Evolutionary conservation across 331 rosid species (phyloP), one percentile per base, ranked within the genome.

Genomic region (Rosa hybrid): DNA sequence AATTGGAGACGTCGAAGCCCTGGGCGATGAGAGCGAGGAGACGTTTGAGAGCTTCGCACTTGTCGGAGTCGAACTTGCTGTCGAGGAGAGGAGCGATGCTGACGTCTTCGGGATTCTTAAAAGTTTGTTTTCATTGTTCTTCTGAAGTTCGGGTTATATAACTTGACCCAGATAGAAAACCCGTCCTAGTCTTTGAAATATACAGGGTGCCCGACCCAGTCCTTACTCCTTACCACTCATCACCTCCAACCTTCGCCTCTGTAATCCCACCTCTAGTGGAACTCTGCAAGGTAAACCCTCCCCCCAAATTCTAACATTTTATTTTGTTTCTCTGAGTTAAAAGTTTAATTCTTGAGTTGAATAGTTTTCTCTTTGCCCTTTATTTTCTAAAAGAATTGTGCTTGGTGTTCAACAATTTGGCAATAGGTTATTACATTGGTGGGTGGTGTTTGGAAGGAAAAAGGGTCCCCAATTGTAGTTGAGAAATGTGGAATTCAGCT

Each of bases 11-110:
- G 59, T 93, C 96, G 80, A 88, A 88, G 77, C 99, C 99, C 83
- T 96, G 98, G 60, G 99, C 94, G 86, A 96, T 92, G 89, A 93
- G 97, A 79, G 97, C 98, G 64, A 96, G 97, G 27, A 93, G 76
- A 44, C 99, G 96, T 80, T 96, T 96, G 67, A 96, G 99, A 78
- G 99, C 99, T 83, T 96, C 99, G 79, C 90, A 90, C 79, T 90
- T 96, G 86, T 93, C 98, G 57, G 97, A 90, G 81, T 93, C 99
- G 90, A 93, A 96, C 85, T 83, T 93, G 89, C 98, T 93, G 75
- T 96, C 98, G 71, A 96, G 94, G 23, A 93, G 89, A 27, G 94
- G 89, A 39, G 90, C 90, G 72, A 96, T 96, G 84, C 74, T 93
- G 63, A 88, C 99, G 34, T 96, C 97, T 5, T 93, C 97, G 30